Conservation (phyloP, 2,329 filamentous ascomycete species). For the Beauveria scarabaeidicola region DNA sequence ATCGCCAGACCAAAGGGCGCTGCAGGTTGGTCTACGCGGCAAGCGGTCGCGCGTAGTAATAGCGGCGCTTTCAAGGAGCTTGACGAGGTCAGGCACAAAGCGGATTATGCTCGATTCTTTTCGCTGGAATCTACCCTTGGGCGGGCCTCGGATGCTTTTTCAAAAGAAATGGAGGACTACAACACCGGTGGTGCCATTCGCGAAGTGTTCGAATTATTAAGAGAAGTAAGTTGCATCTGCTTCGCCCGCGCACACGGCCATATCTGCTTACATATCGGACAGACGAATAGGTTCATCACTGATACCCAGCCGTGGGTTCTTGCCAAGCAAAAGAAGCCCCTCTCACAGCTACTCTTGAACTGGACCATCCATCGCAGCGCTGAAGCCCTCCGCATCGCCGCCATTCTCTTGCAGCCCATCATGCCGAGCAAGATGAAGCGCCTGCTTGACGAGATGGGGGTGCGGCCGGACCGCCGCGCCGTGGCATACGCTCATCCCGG, state of each 20-base stretch:
- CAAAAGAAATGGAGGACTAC: conserved; percentile 51
- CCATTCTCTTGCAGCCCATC: conserved; percentile 82
- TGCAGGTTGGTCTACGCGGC: conserved; percentile 52
- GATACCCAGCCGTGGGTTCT: conserved; percentile 60
- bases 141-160: conserved; percentile 22
- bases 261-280: conserved; percentile 12
- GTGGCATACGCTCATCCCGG: conserved; percentile 55
- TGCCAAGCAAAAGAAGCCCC: conserved; percentile 27
- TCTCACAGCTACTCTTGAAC: conserved; percentile 36
- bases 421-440: conserved; percentile 71
- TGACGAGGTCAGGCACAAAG: neutral
- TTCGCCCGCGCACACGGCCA: neutral
- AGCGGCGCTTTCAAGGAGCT: conserved; percentile 19
- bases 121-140: conserved; percentile 21
- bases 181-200: conserved; percentile 59
- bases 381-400: conserved; percentile 70
- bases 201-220: conserved; percentile 53
- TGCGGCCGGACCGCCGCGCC: conserved; percentile 51
- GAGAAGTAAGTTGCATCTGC: conserved; percentile 36
- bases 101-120: conserved; percentile 13
- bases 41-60: conserved; percentile 38
- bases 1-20: conserved; percentile 53
- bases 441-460: conserved; percentile 71
- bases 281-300: conserved; percentile 44
- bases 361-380: conserved; percentile 59